These are phyloP conservation scores for Penicillium chermesinum DNA, from an alignment of 495 filamentous ascomycete species.

Conservation along the genomic window DNA sequence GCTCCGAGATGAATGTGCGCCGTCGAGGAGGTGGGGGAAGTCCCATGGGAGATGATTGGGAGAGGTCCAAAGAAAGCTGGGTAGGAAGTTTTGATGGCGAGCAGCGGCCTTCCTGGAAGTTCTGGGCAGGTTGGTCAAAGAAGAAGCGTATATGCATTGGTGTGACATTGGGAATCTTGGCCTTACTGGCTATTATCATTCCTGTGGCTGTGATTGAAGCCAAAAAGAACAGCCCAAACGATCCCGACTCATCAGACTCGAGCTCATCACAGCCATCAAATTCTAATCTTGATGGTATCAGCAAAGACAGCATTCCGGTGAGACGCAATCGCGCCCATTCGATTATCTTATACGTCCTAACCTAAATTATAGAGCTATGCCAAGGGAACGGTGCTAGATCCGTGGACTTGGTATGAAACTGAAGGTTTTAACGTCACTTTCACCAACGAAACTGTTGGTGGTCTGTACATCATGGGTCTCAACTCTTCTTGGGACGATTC, in stretches of 20 bases:
- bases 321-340: background rate
- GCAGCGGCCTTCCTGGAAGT: slow-evolving; percentile 28
- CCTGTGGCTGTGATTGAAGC: slow-evolving; percentile 66
- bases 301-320: slow-evolving; percentile 58
- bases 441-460: slow-evolving; percentile 78
- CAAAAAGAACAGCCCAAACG: slow-evolving; percentile 50
- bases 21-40: slow-evolving; percentile 34
- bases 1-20: slow-evolving; percentile 34
- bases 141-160: slow-evolving; percentile 36
- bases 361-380: slow-evolving; percentile 37
- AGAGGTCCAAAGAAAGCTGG: slow-evolving; percentile 29
- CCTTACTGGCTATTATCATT: slow-evolving; percentile 68
- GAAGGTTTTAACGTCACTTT: slow-evolving; percentile 92
- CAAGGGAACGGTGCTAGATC: slow-evolving; percentile 77
- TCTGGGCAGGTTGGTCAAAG: slow-evolving; percentile 27
- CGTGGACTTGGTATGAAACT: slow-evolving; percentile 90
- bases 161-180: slow-evolving; percentile 38
- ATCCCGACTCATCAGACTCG: slow-evolving; percentile 13
- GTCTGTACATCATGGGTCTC: slow-evolving; percentile 84
- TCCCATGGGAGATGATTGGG: slow-evolving; percentile 24
- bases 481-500: slow-evolving; percentile 85
- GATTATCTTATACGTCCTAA: background rate
- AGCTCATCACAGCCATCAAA: slow-evolving; percentile 41
- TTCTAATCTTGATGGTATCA: slow-evolving; percentile 54
- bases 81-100: slow-evolving; percentile 24